Conservation (phyloP, 805 yeast genomes). For the Cyberlindnera amylophila region DNA sequence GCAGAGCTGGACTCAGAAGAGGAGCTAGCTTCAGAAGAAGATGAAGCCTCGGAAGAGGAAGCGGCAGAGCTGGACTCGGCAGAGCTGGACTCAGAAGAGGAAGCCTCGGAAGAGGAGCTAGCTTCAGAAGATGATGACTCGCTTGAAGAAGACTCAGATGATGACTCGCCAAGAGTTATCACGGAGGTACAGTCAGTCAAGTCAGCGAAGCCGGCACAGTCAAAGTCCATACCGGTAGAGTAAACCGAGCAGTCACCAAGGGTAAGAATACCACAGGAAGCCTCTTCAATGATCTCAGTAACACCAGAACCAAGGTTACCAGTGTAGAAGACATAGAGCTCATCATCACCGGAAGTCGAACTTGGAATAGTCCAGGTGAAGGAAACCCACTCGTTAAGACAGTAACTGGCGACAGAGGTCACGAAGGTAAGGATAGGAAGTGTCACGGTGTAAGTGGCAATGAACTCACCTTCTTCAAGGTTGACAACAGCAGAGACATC, state of each 20-base stretch:
- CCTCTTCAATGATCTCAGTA: neutral
- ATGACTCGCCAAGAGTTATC: no score
- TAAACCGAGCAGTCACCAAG: constrained; percentile 9
- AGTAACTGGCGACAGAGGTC: neutral
- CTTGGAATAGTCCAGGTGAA: constrained; percentile 6
- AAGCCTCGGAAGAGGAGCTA: no score
- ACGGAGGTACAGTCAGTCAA: no score
- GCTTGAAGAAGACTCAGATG: no score
- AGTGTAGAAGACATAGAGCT: constrained; percentile 17
- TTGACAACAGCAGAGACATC: constrained; percentile 13
- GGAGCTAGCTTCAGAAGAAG: neutral
- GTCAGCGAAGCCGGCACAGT: constrained; percentile 12
- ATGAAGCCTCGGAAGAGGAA: no score
- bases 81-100: no score
- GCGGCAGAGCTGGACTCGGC: constrained; percentile 1
- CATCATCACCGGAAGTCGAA: constrained; percentile 2
- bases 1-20: constrained; percentile 2
- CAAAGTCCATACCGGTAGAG: constrained; percentile 8
- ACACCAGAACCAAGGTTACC: constrained; percentile 17
- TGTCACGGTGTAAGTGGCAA: constrained; percentile 7
- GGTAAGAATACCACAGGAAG: constrained; percentile 10
- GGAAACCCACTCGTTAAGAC: constrained; percentile 12
- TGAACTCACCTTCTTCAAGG: constrained; percentile 12
- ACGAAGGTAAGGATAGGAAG: constrained; percentile 5
- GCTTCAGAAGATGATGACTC: no score